phyloP scores from a whole-genome alignment of 2,329 filamentous ascomycete species.

The Nemania diffusa region DNA sequence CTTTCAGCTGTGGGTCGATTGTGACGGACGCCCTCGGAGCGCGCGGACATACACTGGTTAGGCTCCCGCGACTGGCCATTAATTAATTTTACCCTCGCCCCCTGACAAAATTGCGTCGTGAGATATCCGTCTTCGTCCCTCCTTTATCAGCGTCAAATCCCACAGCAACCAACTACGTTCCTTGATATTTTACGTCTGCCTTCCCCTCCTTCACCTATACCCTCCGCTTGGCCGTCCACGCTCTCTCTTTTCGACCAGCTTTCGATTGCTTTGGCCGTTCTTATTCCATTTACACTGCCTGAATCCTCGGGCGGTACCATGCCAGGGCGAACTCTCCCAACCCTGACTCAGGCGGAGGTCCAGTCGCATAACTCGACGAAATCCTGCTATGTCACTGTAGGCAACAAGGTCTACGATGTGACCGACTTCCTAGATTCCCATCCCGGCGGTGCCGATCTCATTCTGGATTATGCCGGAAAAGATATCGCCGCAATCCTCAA shows the following conservation, averaged over 20 bases:
- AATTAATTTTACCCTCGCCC: constrained; percentile 35
- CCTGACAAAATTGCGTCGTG: constrained; percentile 21
- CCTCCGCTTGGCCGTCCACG: constrained; percentile 7
- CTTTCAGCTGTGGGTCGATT: constrained; percentile 34
- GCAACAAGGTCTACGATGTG: constrained; percentile 92
- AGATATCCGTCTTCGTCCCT: constrained; percentile 20
- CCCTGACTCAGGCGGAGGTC: constrained; percentile 83
- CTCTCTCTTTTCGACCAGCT: not conserved
- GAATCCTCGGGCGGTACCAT: constrained; percentile 59
- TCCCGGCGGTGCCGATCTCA: constrained; percentile 87
- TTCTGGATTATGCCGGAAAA: constrained; percentile 89
- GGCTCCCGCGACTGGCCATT: constrained; percentile 11
- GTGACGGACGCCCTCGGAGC: constrained; percentile 30
- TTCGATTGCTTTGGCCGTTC: not conserved
- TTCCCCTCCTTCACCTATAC: constrained; percentile 14
- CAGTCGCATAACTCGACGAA: constrained; percentile 79
- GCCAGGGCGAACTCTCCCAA: constrained; percentile 84
- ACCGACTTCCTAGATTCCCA: constrained; percentile 91
- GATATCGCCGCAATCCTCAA: constrained; percentile 85
- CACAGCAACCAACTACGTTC: constrained; percentile 8
- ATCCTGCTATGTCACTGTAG: constrained; percentile 93
- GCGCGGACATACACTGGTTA: constrained; percentile 11
- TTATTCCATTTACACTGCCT: not conserved
- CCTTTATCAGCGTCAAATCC: constrained; percentile 24
- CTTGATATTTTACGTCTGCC: constrained; percentile 8